These are phyloP conservation scores for Polyporus tsugae DNA, from an alignment of 1,284 basidiomycete species.

Conservation along the genomic window DNA sequence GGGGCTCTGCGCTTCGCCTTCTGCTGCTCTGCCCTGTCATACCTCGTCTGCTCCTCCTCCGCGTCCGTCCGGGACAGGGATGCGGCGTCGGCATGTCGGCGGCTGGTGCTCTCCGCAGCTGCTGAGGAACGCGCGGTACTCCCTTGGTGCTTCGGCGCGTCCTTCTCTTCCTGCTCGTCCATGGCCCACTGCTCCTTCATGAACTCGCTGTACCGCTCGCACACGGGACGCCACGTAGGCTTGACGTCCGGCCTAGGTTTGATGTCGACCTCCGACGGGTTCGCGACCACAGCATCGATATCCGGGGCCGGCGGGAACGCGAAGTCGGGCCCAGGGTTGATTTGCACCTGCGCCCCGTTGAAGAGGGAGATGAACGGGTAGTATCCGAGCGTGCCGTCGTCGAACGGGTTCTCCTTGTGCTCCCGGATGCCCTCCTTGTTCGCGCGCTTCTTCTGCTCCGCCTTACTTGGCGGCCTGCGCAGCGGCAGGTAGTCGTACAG, in stretches of 20 bases:
- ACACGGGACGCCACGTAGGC: constrained; percentile 77
- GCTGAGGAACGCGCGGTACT: background rate
- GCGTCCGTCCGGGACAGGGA: constrained; percentile 9
- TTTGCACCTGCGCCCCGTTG: constrained; percentile 84
- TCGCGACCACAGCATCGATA: constrained; percentile 67
- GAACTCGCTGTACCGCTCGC: constrained; percentile 81
- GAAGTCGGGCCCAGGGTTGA: constrained; percentile 92
- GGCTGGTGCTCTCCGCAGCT: background rate
- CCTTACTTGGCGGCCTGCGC: constrained; percentile 64
- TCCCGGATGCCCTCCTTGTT: constrained; percentile 72
- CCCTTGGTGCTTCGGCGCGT: constrained; percentile 44
- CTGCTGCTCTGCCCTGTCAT: constrained; percentile 38
- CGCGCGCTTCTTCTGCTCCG: constrained; percentile 59
- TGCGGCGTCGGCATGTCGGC: background rate
- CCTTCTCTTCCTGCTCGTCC: constrained; percentile 73
- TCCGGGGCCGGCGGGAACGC: constrained; percentile 79
- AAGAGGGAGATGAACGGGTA: constrained; percentile 96
- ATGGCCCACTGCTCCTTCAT: constrained; percentile 80
- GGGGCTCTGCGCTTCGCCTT: constrained; percentile 40
- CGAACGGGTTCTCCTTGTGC: constrained; percentile 85
- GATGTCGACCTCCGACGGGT: constrained; percentile 38
- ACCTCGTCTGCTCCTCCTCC: constrained; percentile 25
- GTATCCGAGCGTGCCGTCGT: constrained; percentile 96
- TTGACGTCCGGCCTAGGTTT: constrained; percentile 40
- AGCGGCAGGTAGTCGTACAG: constrained; percentile 93